These are phyloP conservation scores for Apiospora arundinis DNA, from an alignment of 2,329 filamentous ascomycete genomes.

Conservation along the genomic window DNA sequence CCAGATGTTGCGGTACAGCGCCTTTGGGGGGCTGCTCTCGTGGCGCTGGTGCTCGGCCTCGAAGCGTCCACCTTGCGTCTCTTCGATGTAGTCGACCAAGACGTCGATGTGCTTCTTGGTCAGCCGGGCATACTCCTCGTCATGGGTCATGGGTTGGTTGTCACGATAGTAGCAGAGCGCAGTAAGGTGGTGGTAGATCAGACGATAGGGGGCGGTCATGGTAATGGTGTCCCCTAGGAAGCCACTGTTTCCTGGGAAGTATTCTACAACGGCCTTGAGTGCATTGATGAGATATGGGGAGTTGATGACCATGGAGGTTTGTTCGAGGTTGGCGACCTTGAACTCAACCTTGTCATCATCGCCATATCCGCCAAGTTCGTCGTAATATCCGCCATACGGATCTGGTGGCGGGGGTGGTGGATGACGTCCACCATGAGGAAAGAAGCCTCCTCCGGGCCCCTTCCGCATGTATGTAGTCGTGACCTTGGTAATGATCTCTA, in stretches of 20 bases:
- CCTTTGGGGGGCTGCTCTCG: constrained; percentile 43
- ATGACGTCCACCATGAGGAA: background rate
- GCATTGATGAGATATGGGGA: constrained; percentile 54
- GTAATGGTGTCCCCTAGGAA: constrained; percentile 45
- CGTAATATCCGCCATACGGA: constrained; percentile 35
- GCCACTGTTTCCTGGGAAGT: constrained; percentile 50
- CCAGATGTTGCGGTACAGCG: constrained; percentile 55
- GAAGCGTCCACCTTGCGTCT: constrained; percentile 45
- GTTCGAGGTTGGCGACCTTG: constrained; percentile 38
- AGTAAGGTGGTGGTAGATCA: constrained; percentile 54
- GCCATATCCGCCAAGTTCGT: constrained; percentile 32
- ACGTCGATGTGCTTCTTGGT: constrained; percentile 53
- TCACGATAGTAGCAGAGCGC: constrained; percentile 50
- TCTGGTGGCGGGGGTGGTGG: constrained; percentile 25
- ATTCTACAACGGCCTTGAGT: constrained; percentile 53
- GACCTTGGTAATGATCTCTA: constrained; percentile 52
- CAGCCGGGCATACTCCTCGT: constrained; percentile 46
- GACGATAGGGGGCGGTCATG: constrained; percentile 53
- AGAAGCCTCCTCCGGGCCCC: constrained; percentile 22
- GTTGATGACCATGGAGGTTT: constrained; percentile 50
- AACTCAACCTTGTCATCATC: constrained; percentile 31
- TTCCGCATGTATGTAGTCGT: constrained; percentile 31
- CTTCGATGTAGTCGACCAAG: constrained; percentile 50
- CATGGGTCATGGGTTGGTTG: constrained; percentile 49
- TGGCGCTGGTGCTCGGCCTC: constrained; percentile 50